A percentile compares a stretch with the other conserved stretches of the same genome.
Evolutionary conservation across 2,329 filamentous ascomycete genomes (phyloP).

Genomic region (Calonectria montana): DNA sequence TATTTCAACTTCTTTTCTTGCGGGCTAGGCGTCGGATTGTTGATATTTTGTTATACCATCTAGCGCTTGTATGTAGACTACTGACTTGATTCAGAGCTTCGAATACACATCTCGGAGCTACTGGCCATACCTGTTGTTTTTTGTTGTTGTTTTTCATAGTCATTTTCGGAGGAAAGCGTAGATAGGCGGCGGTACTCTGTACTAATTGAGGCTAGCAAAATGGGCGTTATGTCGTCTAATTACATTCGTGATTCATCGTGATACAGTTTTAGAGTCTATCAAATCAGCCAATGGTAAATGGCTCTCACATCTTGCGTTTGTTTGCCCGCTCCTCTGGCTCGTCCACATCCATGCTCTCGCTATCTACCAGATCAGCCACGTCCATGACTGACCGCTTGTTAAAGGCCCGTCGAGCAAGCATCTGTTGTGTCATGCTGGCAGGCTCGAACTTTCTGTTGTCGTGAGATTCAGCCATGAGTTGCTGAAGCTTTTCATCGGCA

Average conservation of each 20-base stretch:
- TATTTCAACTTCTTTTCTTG: conserved; percentile 28
- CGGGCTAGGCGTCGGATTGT: conserved; percentile 39
- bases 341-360: conserved; percentile 68
- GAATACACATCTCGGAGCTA: conserved; percentile 31
- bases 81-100: conserved; percentile 32
- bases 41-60: conserved; percentile 38
- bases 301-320: conserved; percentile 63
- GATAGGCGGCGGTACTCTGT: conserved; percentile 29
- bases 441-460: conserved; percentile 50
- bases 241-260: conserved; percentile 44
- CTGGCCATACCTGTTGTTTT: conserved; percentile 27
- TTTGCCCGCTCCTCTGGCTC: conserved; percentile 63
- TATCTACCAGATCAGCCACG: conserved; percentile 54
- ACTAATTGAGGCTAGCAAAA: conserved; percentile 35
- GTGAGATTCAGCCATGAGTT: conserved; percentile 60
- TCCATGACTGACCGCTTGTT: conserved; percentile 56
- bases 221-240: conserved; percentile 41
- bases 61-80: conserved; percentile 42
- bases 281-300: background rate
- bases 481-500: conserved; percentile 61
- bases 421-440: conserved; percentile 36
- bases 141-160: conserved; percentile 26
- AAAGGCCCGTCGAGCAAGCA: conserved; percentile 39
- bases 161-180: conserved; percentile 22
- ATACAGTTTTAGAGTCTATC: conserved; percentile 34